phyloP scores from a whole-genome alignment of 1,284 basidiomycete genomes.

The Afroboletus lepidellus region DNA sequence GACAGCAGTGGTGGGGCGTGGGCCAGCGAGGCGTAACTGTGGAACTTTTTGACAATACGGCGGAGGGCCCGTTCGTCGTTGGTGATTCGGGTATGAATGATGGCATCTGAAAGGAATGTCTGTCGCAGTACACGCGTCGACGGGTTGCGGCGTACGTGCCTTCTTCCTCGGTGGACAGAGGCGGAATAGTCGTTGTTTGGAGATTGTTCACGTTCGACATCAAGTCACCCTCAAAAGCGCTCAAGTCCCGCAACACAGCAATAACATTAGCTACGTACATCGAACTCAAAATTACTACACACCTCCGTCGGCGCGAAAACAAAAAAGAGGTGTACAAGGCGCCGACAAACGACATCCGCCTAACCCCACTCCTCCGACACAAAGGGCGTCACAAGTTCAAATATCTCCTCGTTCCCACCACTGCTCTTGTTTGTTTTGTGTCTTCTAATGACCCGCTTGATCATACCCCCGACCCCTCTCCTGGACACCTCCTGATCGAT shows the following conservation, averaged over 20 bases:
- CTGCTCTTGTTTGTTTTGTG: constrained; percentile 45
- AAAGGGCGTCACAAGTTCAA: constrained; percentile 77
- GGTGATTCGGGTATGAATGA: constrained; percentile 73
- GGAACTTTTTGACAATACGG: constrained; percentile 76
- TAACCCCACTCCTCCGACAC: constrained; percentile 63
- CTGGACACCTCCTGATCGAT: constrained; percentile 36
- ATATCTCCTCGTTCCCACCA: constrained; percentile 69
- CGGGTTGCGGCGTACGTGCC: constrained; percentile 37
- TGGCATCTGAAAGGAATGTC: constrained; percentile 50
- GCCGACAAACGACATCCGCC: not conserved
- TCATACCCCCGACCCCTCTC: constrained; percentile 45
- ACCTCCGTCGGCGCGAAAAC: not conserved
- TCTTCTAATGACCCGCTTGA: constrained; percentile 62
- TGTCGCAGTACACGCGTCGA: constrained; percentile 18
- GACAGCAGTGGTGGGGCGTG: constrained; percentile 46
- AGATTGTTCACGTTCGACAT: constrained; percentile 21
- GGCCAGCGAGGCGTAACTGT: constrained; percentile 62
- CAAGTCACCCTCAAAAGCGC: not conserved
- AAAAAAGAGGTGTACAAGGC: not conserved
- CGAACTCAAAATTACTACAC: not conserved
- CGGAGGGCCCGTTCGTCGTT: constrained; percentile 73
- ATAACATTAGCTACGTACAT: not conserved
- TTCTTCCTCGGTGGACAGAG: constrained; percentile 66
- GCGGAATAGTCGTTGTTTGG: constrained; percentile 36
- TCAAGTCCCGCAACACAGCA: not conserved